Evolutionary conservation across 2,329 filamentous ascomycete species (phyloP), one percentile per base, ranked within the genome.

Genomic region (Diaporthe vaccinii): DNA sequence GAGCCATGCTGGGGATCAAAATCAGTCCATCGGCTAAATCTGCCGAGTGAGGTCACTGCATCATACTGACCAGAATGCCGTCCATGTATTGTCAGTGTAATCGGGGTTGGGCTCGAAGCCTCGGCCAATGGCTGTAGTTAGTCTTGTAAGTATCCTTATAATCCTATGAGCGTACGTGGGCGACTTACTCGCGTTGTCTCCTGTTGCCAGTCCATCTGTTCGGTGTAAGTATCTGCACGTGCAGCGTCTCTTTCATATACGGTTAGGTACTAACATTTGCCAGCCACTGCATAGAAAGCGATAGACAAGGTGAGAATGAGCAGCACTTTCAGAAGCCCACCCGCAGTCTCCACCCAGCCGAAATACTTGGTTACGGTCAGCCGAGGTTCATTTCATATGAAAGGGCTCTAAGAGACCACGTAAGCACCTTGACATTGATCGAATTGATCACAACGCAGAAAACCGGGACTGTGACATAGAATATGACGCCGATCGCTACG

Each of bases 321-420:
- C 9, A 74, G 22, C 3, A 76, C 75, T 67, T 79, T 79, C 4
- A 80, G 55, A 3, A 76, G 25, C 15, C 79, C 79, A 22, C 79
- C 78, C 15, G 77, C 53, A 22, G 78, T 78, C 73, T 79, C 79
- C 1, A 80, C 70, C 73, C 74, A 77, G n/a, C 79, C 79, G n/a
- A 79, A 80, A 28, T 76, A 77, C 78, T 80, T 36, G 36, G 36
- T 12, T 12, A 25, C 4, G 8, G n/a, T 75, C 14, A 76, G 62
- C 57, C 41, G 3, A 39, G 36, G 2, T 25, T 44, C n/a, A 31
- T 15, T 1, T 2, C 9, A 14, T 8, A 20, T 0, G 14, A 22
- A 22, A 15, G 28, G 22, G 3, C 4, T 14, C 28, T 8, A 8
- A 28, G 22, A 1, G 14, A 17, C 6, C 10, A 17, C 1, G 22